Conservation (phyloP, 805 yeast species). For the Lachancea meyersii region DNA sequence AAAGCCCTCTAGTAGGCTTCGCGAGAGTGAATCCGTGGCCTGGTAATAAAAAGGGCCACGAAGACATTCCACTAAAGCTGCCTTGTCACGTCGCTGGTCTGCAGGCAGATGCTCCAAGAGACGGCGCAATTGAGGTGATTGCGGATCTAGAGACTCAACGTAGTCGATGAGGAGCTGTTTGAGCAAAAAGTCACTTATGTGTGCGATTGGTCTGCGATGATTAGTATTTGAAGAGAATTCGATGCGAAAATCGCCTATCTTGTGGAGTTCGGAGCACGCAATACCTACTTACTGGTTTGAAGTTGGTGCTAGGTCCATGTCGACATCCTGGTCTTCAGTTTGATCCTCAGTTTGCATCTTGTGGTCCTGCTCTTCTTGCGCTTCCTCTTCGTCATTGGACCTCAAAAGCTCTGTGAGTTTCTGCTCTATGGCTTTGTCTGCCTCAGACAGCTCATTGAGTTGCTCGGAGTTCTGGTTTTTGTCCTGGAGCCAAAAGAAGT, state of each 20-base stretch:
- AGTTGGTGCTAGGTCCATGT: slow-evolving; percentile 13
- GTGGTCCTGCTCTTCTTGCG: slow-evolving; percentile 12
- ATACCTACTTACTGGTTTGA: slow-evolving; percentile 9
- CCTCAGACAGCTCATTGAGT: slow-evolving; percentile 43
- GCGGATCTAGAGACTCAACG: slow-evolving; percentile 8
- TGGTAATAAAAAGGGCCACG: slow-evolving; percentile 12
- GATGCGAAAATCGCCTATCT: too few species aligned
- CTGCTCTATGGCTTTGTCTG: slow-evolving; percentile 48
- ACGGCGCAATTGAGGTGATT: slow-evolving; percentile 3
- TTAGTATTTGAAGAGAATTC: not conserved
- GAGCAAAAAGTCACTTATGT: slow-evolving; percentile 9
- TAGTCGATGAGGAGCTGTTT: slow-evolving; percentile 9
- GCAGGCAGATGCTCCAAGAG: slow-evolving; percentile 8
- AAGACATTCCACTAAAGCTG: slow-evolving; percentile 9
- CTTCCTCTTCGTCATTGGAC: slow-evolving; percentile 23
- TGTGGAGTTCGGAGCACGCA: not conserved
- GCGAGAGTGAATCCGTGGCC: slow-evolving; percentile 8
- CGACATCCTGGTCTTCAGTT: slow-evolving; percentile 12
- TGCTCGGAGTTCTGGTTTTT: slow-evolving; percentile 47
- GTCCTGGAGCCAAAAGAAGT: slow-evolving; percentile 69
- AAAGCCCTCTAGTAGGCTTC: slow-evolving; percentile 6
- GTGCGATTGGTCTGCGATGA: slow-evolving; percentile 8
- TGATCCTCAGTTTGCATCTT: slow-evolving; percentile 7
- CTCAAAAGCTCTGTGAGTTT: slow-evolving; percentile 46
- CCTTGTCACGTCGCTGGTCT: slow-evolving; percentile 4